phyloP scores from a whole-genome alignment of 257 asterid species.

The Ajuga chamaepitys region DNA sequence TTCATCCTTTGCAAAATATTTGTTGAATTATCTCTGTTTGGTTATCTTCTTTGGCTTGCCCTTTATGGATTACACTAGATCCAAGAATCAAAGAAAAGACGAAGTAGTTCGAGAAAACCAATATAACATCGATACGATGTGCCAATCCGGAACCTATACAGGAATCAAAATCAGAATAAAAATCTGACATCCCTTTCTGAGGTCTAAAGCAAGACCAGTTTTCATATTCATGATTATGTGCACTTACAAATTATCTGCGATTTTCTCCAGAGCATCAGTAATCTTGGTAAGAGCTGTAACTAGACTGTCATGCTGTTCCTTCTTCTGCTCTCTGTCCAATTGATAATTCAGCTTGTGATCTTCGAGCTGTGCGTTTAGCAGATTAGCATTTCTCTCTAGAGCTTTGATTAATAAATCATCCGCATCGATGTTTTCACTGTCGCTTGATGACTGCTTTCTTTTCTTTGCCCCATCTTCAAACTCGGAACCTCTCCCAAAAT shows the following conservation, averaged over 20 bases:
- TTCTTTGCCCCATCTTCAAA: constrained; percentile 37
- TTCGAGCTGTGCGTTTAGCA: constrained; percentile 44
- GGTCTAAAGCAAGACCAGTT: neutral
- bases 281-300: constrained; percentile 47
- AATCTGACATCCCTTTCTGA: neutral
- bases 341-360: constrained; percentile 30
- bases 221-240: neutral
- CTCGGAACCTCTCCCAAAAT: constrained; percentile 24
- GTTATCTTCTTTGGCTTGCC: neutral
- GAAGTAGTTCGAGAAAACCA: neutral
- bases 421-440: constrained; percentile 16
- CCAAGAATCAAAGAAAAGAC: neutral
- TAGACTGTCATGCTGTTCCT: constrained; percentile 39
- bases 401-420: constrained; percentile 30
- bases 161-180: neutral
- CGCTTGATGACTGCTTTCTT: constrained; percentile 31
- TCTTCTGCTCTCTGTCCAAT: constrained; percentile 40
- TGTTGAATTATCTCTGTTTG: neutral
- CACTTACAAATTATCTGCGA: constrained; percentile 41
- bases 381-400: constrained; percentile 31
- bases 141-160: neutral
- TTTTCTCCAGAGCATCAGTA: constrained; percentile 38
- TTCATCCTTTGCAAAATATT: neutral
- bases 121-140: neutral
- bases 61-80: neutral